Percentiles rank a stretch among this genome's conserved stretches.
Conservation (phyloP, 179 eudicot genomes). For the Amaranthus tricolor region DNA sequence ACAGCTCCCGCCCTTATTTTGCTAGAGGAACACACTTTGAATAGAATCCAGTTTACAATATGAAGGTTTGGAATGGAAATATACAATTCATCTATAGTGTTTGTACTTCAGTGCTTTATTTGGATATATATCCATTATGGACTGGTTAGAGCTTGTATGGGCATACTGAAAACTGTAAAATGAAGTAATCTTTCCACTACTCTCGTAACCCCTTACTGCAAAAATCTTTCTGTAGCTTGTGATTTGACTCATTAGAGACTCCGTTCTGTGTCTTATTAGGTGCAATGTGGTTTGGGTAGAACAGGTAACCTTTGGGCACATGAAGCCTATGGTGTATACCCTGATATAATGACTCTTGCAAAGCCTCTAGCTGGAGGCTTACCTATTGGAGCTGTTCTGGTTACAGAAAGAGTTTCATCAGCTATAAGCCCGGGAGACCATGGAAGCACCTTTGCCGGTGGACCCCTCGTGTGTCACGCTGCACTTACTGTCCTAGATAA, state of each 20-base stretch:
- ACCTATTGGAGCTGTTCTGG: slow-evolving; percentile 80
- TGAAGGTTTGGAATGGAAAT: background rate
- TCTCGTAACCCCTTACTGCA: background rate
- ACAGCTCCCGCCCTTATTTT: background rate
- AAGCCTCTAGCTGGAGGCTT: slow-evolving; percentile 97
- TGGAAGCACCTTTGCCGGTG: slow-evolving; percentile 96
- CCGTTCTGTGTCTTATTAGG: slow-evolving; percentile 34
- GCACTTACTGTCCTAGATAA: slow-evolving; percentile 65
- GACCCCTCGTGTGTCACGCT: slow-evolving; percentile 73
- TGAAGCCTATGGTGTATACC: slow-evolving; percentile 62
- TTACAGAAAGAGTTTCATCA: slow-evolving; percentile 60
- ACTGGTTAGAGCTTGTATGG: background rate
- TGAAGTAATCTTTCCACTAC: background rate
- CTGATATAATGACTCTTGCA: slow-evolving; percentile 95
- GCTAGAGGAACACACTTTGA: background rate
- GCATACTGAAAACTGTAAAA: background rate
- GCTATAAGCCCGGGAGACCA: slow-evolving; percentile 73
- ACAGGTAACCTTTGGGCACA: slow-evolving; percentile 94
- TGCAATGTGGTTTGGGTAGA: slow-evolving; percentile 94
- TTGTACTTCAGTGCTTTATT: background rate
- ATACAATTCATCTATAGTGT: background rate
- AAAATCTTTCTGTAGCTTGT: background rate
- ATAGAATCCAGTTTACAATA: background rate
- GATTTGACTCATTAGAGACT: slow-evolving; percentile 12
- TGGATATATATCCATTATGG: background rate